phyloP scores from a whole-genome alignment of 2,329 filamentous ascomycete genomes.

The Claviceps lovelessii region DNA sequence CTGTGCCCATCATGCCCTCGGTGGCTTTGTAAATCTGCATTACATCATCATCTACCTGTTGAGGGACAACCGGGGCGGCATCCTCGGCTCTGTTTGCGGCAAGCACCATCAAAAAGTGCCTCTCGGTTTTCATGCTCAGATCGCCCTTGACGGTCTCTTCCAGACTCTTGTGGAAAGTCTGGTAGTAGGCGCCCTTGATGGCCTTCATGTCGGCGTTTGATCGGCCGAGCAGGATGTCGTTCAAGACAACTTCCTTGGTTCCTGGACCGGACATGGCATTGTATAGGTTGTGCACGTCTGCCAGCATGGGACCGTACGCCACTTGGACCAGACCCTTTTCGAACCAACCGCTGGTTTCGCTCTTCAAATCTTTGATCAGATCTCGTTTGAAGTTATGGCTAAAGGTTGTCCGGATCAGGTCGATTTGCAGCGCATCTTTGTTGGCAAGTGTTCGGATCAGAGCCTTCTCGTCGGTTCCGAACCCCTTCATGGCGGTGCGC shows the following conservation, averaged over 20 bases:
- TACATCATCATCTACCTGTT: slow-evolving; percentile 62
- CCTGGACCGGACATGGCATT: slow-evolving; percentile 64
- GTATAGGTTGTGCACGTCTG: slow-evolving; percentile 59
- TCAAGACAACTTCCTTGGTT: slow-evolving; percentile 74
- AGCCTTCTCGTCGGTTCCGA: slow-evolving; percentile 72
- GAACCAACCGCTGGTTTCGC: slow-evolving; percentile 64
- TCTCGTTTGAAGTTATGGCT: slow-evolving; percentile 48
- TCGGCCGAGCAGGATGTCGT: slow-evolving; percentile 70
- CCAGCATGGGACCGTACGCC: slow-evolving; percentile 60
- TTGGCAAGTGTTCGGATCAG: slow-evolving; percentile 57
- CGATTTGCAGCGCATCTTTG: slow-evolving; percentile 66
- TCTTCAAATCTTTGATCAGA: slow-evolving; percentile 60
- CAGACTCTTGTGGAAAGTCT: slow-evolving; percentile 49
- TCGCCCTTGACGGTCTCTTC: slow-evolving; percentile 63
- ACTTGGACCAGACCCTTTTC: slow-evolving; percentile 61
- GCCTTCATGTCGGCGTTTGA: slow-evolving; percentile 78
- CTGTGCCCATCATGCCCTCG: slow-evolving; percentile 56
- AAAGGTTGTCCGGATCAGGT: slow-evolving; percentile 53
- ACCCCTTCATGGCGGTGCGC: slow-evolving; percentile 79
- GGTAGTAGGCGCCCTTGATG: slow-evolving; percentile 68
- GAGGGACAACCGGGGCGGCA: slow-evolving; percentile 54
- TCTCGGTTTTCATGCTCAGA: slow-evolving; percentile 71
- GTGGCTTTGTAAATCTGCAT: slow-evolving; percentile 64
- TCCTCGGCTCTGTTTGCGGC: slow-evolving; percentile 65
- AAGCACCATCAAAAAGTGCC: slow-evolving; percentile 72